Percentiles rank a stretch among this genome's conserved stretches.
Evolutionary conservation across 805 yeast genomes (phyloP).

Genomic region (Schwanniomyces occidentalis): DNA sequence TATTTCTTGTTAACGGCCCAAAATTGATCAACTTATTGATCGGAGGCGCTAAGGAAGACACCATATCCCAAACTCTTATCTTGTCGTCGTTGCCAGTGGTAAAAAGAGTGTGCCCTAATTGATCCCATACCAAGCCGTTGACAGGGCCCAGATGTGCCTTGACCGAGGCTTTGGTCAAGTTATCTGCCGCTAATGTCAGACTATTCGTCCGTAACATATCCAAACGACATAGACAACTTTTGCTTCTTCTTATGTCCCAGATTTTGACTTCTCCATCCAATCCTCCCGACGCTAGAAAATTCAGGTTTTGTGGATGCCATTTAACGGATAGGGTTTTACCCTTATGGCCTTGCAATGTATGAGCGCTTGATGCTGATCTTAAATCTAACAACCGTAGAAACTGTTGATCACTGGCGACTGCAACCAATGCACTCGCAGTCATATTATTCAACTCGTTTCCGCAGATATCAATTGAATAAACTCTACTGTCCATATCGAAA

Average conservation of each 20-base stretch:
- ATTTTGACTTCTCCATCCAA: constrained; percentile 75
- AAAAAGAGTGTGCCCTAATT: constrained; percentile 58
- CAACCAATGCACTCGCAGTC: constrained; percentile 54
- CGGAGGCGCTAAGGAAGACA: constrained; percentile 35
- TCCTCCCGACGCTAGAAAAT: constrained; percentile 76
- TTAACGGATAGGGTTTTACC: constrained; percentile 58
- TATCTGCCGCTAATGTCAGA: constrained; percentile 14
- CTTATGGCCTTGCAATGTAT: constrained; percentile 63
- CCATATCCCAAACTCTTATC: constrained; percentile 74
- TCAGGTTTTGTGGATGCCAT: constrained; percentile 70
- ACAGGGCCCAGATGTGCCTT: constrained; percentile 79
- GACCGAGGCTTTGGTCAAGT: constrained; percentile 32
- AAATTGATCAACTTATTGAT: constrained; percentile 67
- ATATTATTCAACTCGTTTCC: constrained; percentile 19
- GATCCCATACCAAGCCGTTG: constrained; percentile 78
- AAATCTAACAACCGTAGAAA: constrained; percentile 71
- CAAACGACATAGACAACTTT: constrained; percentile 60
- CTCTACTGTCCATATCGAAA: constrained; percentile 60
- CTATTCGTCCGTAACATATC: constrained; percentile 53
- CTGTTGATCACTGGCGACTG: constrained; percentile 70
- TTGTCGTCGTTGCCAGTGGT: constrained; percentile 81
- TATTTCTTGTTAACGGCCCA: constrained; percentile 76
- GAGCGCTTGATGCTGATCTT: constrained; percentile 70
- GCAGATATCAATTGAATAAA: constrained; percentile 64
- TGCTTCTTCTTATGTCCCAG: constrained; percentile 82